Evolutionary conservation across 495 filamentous ascomycete genomes (phyloP), one percentile per base, ranked within the genome.

Genomic region (Penicillium salamii): DNA sequence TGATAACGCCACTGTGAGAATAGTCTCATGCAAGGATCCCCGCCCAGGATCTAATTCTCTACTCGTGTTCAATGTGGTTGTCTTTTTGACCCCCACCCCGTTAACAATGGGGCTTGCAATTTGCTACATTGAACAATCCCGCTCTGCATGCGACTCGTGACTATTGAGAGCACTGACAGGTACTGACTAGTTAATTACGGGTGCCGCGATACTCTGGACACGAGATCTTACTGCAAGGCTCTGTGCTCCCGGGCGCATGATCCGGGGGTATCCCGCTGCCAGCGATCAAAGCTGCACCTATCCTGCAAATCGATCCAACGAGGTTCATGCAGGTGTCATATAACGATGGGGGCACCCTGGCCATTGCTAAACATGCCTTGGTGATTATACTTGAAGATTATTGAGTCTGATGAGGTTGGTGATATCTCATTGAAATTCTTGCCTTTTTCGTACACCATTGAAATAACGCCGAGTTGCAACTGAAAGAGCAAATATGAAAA

Each of bases 371-470:
- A 48, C 11, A 11, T 19, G 0, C 3, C 5, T 11, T n/a, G 6
- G 15, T 20, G 26, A 21, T 20, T 32, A n/a, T 48, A 48, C 46
- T 39, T 8, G 28, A 12, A 13, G 19, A 3, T 17, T 15, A 31
- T n/a, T 15, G n/a, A 39, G 35, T 48, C 46, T 48, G 42, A 40
- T 48, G 26, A 48, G 46, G 46, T 40, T 48, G 54, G 51, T 59
- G 46, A 57, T 57, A 59, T 65, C 51, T 62, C 53, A 61, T 61
- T 65, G 59, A 37, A 59, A 67, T 59, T 67, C 62, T 70, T 70
- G 62, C 65, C 65, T 69, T 68, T 58, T 66, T 72, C 68, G 64
- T 74, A 74, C 70, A 74, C 70, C 70, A 55, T 68, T 55, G 59
- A 61, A 52, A 66, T 51, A 74, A 74, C 70, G 70, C 70, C 70